These are phyloP conservation scores for Obba rivulosa DNA, from an alignment of 768 basidiomycete genomes.

Conservation along the genomic window DNA sequence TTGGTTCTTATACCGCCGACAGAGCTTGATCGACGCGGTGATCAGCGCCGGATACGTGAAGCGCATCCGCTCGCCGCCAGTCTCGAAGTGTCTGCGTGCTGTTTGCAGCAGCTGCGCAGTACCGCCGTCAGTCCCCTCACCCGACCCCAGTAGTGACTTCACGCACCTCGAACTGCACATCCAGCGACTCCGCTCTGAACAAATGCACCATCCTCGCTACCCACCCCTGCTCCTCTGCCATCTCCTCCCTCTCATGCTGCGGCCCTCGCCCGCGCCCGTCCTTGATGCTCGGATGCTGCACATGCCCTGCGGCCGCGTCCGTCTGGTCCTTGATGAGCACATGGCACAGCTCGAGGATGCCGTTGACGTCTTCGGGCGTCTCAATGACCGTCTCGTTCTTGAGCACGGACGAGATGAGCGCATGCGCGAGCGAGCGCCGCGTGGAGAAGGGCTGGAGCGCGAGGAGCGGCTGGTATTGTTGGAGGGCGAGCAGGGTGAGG, in stretches of 20 bases:
- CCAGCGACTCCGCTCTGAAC: constrained; percentile 83
- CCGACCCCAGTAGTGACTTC: not conserved
- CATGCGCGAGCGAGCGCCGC: constrained; percentile 88
- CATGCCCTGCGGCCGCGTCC: constrained; percentile 34
- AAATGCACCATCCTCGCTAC: constrained; percentile 96
- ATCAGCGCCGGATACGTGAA: constrained; percentile 97
- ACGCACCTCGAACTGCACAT: constrained; percentile 83
- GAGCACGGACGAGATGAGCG: constrained; percentile 88
- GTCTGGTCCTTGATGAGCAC: constrained; percentile 86
- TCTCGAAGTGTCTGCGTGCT: constrained; percentile 83
- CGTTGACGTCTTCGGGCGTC: constrained; percentile 88
- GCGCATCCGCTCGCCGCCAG: constrained; percentile 91
- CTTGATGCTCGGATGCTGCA: constrained; percentile 19
- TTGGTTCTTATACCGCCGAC: constrained; percentile 82
- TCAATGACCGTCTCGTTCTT: constrained; percentile 97
- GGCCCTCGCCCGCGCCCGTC: constrained; percentile 28
- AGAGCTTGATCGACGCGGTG: constrained; percentile 88
- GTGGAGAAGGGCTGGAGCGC: constrained; percentile 85
- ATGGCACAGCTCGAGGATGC: constrained; percentile 87
- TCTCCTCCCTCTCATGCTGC: constrained; percentile 74
- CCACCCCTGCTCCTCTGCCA: constrained; percentile 99
- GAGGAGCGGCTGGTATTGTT: constrained; percentile 81
- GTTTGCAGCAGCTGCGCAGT: constrained; percentile 79
- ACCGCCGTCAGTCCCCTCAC: not conserved
- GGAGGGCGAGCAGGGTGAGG: constrained; percentile 93